Evolutionary conservation across 2,329 filamentous ascomycete genomes (phyloP), one percentile per base, ranked within the genome.

Genomic region (Dothistroma pini): DNA sequence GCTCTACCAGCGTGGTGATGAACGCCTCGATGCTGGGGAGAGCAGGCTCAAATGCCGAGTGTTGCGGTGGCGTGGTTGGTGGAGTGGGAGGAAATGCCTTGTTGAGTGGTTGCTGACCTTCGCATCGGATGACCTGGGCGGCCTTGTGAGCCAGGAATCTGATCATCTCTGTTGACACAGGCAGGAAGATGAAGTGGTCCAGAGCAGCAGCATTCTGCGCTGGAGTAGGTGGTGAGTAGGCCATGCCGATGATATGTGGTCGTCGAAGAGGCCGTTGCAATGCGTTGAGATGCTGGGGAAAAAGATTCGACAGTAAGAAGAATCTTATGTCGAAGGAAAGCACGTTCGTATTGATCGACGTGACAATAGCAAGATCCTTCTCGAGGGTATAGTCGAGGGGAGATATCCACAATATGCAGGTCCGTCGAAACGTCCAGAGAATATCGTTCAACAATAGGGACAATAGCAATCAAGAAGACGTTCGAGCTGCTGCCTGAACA

Each of bases 1-100:
- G 89, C 72, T 91, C 86, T 63, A 97, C 93, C 32, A 99, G 84
- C 66, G 92, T 91, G 55, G 86, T 88, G 79, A 99, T 97, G 82
- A 97, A 99, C 61, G 87, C 85, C 76, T 96, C 91, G 38, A 97
- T 81, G 0, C 89, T 88, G 2, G 95, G 95, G 34, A 99, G 73
- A 31, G 72, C 59, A 31, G 78, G 73, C 62, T 82, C 81, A 63
- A 77, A 79, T 55, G 73, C 68, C 25, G 75, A 68, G 63, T 81
- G 74, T 68, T 83, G 78, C 14, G 84, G 82, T 59, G 85, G 84
- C 29, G 84, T 85, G 34, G 80, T 79, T 32, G 85, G 85, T 61
- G 85, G 85, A 41, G 85, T 86, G 22, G 81, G 84, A 54, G 84
- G 83, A 25, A 83, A 78, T 69, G 75, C 73, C 75, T 80, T 77